Conservation (phyloP, 2,329 filamentous ascomycete species). For the Cladosporium velox region DNA sequence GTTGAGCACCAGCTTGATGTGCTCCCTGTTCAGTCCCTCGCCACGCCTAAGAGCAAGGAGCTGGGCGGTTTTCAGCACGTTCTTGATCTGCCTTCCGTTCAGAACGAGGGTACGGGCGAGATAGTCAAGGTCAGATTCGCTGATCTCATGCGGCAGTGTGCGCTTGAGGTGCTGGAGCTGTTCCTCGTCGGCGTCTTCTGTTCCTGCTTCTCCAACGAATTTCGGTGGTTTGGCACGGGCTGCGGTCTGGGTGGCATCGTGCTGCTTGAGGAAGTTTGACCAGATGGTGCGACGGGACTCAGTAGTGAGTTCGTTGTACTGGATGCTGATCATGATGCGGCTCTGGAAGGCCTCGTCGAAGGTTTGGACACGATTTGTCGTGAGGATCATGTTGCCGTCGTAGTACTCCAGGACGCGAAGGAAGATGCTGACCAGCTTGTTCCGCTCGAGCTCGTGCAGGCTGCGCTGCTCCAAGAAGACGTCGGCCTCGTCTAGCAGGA, state of each 20-base stretch:
- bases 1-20: conserved; percentile 40
- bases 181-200: conserved; percentile 22
- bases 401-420: conserved; percentile 39
- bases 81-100: conserved; percentile 49
- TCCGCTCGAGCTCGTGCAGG: conserved; percentile 46
- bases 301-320: conserved; percentile 45
- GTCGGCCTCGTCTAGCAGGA: too few relatives aligned
- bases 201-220: neutral
- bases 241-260: conserved; percentile 30
- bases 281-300: conserved; percentile 45
- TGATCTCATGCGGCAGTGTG: conserved; percentile 35
- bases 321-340: conserved; percentile 47
- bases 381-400: conserved; percentile 48
- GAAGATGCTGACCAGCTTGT: conserved; percentile 49
- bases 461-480: conserved; percentile 37
- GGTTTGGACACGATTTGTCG: conserved; percentile 47
- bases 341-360: conserved; percentile 51
- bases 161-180: conserved; percentile 27
- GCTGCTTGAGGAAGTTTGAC: conserved; percentile 46
- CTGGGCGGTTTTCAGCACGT: conserved; percentile 45
- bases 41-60: conserved; percentile 33
- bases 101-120: conserved; percentile 35
- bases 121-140: conserved; percentile 34
- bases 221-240: conserved; percentile 25
- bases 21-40: conserved; percentile 31